These are phyloP conservation scores for Xylariaceae sp. DNA, from an alignment of 2,329 filamentous ascomycete genomes.

Conservation along the genomic window DNA sequence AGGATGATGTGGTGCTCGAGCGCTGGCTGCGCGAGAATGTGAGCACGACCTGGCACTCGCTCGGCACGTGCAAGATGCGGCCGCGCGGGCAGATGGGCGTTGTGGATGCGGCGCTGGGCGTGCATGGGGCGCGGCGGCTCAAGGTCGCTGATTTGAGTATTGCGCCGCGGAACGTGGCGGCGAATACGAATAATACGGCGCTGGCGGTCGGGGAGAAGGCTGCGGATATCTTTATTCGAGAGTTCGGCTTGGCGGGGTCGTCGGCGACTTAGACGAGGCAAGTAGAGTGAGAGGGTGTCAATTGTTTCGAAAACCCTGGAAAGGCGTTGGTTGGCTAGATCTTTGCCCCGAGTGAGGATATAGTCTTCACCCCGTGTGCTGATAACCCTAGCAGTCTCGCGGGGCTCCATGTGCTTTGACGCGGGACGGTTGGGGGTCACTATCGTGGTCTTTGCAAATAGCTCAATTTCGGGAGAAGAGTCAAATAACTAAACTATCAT, in stretches of 20 bases:
- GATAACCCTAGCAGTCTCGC: too few relatives aligned
- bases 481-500: too few relatives aligned
- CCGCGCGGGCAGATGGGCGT: slow-evolving; percentile 31
- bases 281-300: too few relatives aligned
- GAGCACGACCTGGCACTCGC: slow-evolving; percentile 34
- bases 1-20: slow-evolving; percentile 39
- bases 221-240: slow-evolving; percentile 32
- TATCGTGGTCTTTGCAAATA: too few relatives aligned
- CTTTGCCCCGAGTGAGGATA: too few relatives aligned
- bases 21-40: slow-evolving; percentile 30
- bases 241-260: slow-evolving; percentile 19
- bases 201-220: slow-evolving; percentile 41
- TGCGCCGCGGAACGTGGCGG: slow-evolving; percentile 27
- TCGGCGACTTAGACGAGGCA: neutral
- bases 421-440: too few relatives aligned
- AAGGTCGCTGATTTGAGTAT: slow-evolving; percentile 32
- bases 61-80: slow-evolving; percentile 35
- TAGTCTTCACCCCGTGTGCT: too few relatives aligned
- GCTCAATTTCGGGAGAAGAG: too few relatives aligned
- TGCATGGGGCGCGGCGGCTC: slow-evolving; percentile 32
- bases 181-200: slow-evolving; percentile 43
- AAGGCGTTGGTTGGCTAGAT: too few relatives aligned
- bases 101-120: slow-evolving; percentile 32
- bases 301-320: too few relatives aligned
- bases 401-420: too few relatives aligned